These are phyloP conservation scores for Nicotiana noctiflora DNA, from an alignment of 257 asterid species.

Conservation along the genomic window DNA sequence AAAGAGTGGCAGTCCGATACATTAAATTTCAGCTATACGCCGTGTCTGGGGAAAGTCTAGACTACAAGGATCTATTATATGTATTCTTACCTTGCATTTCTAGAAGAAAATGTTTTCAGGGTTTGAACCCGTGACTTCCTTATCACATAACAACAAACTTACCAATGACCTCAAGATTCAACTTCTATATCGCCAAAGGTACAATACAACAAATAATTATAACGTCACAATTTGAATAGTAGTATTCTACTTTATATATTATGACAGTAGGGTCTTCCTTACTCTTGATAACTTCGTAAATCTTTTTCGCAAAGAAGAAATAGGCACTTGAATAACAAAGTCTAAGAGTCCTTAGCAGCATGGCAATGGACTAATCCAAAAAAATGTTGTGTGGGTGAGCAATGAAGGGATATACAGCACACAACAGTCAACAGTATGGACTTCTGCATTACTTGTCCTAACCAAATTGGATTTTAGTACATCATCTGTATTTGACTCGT, in stretches of 20 bases:
- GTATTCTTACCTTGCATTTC: too few species aligned
- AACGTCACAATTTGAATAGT: not conserved
- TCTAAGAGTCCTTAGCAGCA: not conserved
- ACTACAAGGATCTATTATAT: too few species aligned
- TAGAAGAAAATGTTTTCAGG: too few species aligned
- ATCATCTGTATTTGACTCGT: slow-evolving; percentile 1
- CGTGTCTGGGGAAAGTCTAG: too few species aligned
- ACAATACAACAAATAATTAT: too few species aligned
- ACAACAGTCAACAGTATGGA: not conserved
- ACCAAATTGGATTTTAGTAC: not conserved
- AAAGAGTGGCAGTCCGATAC: too few species aligned
- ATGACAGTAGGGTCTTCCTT: not conserved
- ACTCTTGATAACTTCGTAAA: not conserved
- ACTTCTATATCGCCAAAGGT: too few species aligned
- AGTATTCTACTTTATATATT: not conserved
- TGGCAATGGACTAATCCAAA: not conserved
- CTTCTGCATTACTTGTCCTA: not conserved
- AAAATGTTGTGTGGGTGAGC: not conserved
- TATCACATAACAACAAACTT: too few species aligned
- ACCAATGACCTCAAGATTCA: too few species aligned
- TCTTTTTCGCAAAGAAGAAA: not conserved
- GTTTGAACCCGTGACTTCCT: too few species aligned
- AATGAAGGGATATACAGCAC: not conserved
- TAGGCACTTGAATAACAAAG: not conserved
- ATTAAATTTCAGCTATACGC: too few species aligned